Base-by-base conservation (phyloP, 768 basidiomycete species). In the Serendipita indica region DNA sequence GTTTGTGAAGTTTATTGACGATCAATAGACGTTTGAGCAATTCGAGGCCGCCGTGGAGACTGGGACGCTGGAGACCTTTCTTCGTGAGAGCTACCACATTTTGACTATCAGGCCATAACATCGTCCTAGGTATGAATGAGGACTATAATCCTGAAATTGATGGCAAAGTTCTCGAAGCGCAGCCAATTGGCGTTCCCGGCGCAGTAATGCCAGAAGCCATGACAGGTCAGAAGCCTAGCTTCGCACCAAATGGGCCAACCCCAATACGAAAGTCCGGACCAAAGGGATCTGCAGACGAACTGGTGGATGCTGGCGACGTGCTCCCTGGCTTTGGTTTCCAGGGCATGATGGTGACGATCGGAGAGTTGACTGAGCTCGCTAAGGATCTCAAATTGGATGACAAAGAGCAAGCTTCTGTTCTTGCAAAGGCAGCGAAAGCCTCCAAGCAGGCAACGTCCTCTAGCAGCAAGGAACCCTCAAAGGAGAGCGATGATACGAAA, bases 21-120 rank as follows among this genome's bases (percentile, higher is more conserved):
- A 6, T n/a, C 37, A 30, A 57, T 43, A 89, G 87, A 78, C 79
- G 39, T 84, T 86, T 67, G 69, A 77, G 34, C 80, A 85, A 61
- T 89, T 89, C 62, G 89, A 90, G 72, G 85, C 86, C 64, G 87
- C 89, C 5, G 89, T 89, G 32, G 89, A 91, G 70, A 80, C 77
- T 65, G 78, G 73, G 61, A 84, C 86, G 62, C 79, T 90, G 22
- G 79, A 82, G 30, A 70, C 64, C 1, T 90, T 87, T 71, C 72
- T 91, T 32, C 79, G 84, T 13, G 16, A 16, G 49, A 7, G 20
- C 3, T 54, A 22, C n/a, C 49, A 27, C 49, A 54, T 18, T n/a
- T 16, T 27, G 12, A 54, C 20, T 54, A 10, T 54, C 22, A 27
- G 22, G 22, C 30, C 10, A 22, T 10, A 18, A 10, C 30, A 27